These are phyloP conservation scores for Amanita phalloides DNA, from an alignment of 768 basidiomycete species.

Conservation along the genomic window DNA sequence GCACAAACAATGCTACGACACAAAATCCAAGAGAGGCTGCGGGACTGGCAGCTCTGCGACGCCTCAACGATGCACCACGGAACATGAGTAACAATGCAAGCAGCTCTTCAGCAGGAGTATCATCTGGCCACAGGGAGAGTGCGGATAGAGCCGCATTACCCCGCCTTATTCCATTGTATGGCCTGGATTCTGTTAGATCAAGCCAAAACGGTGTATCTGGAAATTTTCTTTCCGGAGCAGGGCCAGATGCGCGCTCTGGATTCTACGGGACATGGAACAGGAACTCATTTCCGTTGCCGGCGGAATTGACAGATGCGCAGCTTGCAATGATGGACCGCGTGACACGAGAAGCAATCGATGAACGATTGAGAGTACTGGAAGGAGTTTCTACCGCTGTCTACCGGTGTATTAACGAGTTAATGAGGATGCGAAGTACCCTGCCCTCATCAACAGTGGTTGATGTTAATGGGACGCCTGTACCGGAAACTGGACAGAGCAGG, in stretches of 20 bases:
- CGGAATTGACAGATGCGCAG: constrained; percentile 47
- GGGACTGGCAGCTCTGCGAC: constrained; percentile 54
- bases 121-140: not conserved
- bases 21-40: constrained; percentile 35
- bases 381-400: constrained; percentile 67
- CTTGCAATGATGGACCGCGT: constrained; percentile 51
- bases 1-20: constrained; percentile 5
- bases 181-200: not conserved
- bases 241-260: not conserved
- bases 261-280: not conserved
- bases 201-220: not conserved
- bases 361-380: constrained; percentile 70
- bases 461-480: not conserved
- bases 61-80: constrained; percentile 19
- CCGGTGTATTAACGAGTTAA: constrained; percentile 69
- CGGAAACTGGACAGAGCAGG: not conserved
- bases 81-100: not conserved
- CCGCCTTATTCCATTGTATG: constrained; percentile 29
- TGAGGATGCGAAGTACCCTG: constrained; percentile 62
- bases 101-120: not conserved
- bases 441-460: constrained; percentile 23
- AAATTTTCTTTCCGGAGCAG: not conserved
- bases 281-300: constrained; percentile 27
- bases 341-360: constrained; percentile 78
- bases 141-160: constrained; percentile 5